Percentiles rank a stretch among this genome's conserved stretches.
phyloP scores from a whole-genome alignment of 345 rosid species.

The Ricinus communis region DNA sequence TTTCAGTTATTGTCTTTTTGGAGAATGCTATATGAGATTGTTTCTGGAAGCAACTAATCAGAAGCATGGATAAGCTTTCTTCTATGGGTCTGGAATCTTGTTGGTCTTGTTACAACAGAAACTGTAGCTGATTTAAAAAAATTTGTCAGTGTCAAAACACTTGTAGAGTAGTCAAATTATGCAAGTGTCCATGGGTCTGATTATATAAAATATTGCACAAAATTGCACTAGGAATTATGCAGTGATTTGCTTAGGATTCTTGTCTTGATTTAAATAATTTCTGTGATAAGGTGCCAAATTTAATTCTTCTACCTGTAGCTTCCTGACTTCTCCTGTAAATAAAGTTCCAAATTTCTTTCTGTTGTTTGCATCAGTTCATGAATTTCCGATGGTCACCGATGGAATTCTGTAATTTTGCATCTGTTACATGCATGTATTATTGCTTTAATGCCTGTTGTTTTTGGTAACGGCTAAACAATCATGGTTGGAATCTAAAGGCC shows the following conservation, averaged over 20 bases:
- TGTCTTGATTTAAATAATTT: neutral
- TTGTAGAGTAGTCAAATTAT: no score
- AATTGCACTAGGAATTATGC: no score
- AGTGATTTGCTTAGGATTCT: neutral
- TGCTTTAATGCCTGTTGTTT: neutral
- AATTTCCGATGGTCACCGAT: neutral
- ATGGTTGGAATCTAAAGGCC: slow-evolving; percentile 14
- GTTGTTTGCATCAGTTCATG: neutral
- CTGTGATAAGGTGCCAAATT: neutral
- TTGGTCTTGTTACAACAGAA: no score
- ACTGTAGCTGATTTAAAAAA: no score
- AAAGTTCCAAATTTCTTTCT: neutral
- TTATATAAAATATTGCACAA: no score
- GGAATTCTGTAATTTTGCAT: neutral
- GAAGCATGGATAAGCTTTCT: neutral
- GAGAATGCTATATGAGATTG: neutral
- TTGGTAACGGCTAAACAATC: neutral
- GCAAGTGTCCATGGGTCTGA: no score
- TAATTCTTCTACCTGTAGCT: neutral
- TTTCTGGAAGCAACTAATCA: slow-evolving; percentile 10
- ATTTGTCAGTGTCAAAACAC: no score
- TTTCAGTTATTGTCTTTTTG: neutral
- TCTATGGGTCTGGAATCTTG: neutral
- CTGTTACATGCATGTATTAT: neutral
- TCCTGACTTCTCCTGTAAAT: neutral